These are phyloP conservation scores for Mortierella alpina DNA, from an alignment of 192 early-diverging fungal genomes.

Conservation along the genomic window DNA sequence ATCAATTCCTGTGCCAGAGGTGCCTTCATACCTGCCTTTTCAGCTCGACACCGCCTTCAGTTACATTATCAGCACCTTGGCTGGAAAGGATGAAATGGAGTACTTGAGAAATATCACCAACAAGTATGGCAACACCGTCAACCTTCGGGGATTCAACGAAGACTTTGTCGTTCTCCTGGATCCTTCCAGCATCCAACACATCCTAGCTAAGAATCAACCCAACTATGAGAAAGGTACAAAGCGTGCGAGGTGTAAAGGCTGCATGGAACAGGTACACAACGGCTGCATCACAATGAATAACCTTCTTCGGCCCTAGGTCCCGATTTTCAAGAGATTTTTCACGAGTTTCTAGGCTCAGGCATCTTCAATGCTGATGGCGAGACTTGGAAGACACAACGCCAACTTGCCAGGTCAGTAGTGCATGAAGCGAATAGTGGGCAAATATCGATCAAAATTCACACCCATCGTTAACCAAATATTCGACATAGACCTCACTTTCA, in stretches of 20 bases:
- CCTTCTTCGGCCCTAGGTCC: conserved; percentile 22
- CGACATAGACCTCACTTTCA: conserved; percentile 44
- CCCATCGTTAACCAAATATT: not conserved
- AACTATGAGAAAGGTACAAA: conserved; percentile 45
- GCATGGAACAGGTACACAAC: not conserved
- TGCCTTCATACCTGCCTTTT: conserved; percentile 25
- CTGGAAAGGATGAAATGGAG: conserved; percentile 27
- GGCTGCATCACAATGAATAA: not conserved
- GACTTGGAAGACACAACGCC: conserved; percentile 69
- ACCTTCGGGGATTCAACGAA: conserved; percentile 27
- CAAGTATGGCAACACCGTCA: conserved; percentile 20
- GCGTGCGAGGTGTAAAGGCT: not conserved
- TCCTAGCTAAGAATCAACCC: conserved; percentile 47
- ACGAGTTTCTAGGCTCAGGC: conserved; percentile 71
- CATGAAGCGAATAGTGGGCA: too few relatives aligned
- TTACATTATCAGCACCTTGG: conserved; percentile 14
- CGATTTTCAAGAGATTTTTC: conserved; percentile 53
- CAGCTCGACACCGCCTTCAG: conserved; percentile 22
- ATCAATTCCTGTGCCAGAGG: conserved; percentile 10
- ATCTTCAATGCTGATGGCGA: conserved; percentile 81
- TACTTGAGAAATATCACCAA: not conserved
- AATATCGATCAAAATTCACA: too few relatives aligned
- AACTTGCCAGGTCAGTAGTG: conserved; percentile 51
- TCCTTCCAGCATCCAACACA: conserved; percentile 44
- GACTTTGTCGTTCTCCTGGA: conserved; percentile 37